These are phyloP conservation scores for Plantago elongata DNA, from an alignment of 257 asterid genomes.

Conservation along the genomic window DNA sequence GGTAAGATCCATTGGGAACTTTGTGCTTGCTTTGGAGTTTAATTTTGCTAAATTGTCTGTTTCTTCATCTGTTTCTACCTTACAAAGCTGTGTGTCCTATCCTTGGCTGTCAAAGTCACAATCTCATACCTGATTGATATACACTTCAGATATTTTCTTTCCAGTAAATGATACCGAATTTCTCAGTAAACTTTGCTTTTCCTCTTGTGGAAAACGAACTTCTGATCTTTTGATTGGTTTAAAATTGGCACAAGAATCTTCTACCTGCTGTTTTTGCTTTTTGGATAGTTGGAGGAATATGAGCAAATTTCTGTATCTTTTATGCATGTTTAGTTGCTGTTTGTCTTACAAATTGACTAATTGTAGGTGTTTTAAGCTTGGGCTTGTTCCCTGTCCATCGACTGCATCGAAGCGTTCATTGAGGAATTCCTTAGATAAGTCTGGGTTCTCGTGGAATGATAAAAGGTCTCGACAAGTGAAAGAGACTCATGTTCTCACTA, in stretches of 20 bases:
- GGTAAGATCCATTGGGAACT: constrained; percentile 32
- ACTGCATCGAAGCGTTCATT: constrained; percentile 36
- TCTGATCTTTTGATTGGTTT: neutral
- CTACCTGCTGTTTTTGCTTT: constrained; percentile 9
- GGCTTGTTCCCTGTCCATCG: constrained; percentile 49
- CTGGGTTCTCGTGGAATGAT: constrained; percentile 66
- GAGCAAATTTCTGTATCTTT: constrained; percentile 12
- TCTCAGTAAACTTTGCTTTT: no score
- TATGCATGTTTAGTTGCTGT: neutral
- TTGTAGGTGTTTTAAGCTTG: constrained; percentile 78
- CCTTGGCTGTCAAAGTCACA: no score
- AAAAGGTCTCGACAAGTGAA: constrained; percentile 69
- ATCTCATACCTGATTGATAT: no score
- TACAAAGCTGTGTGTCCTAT: no score
- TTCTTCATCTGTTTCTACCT: constrained; percentile 6
- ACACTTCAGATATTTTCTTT: no score
- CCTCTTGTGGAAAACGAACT: no score
- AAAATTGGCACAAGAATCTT: neutral
- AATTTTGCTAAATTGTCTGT: neutral
- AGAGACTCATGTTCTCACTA: constrained; percentile 52
- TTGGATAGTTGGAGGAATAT: neutral
- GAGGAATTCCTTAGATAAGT: constrained; percentile 52
- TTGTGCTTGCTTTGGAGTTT: neutral
- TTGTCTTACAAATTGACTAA: constrained; percentile 5
- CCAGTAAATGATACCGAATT: no score